Conservation (phyloP, 2,329 filamentous ascomycete genomes). For the Beauveria sp. region DNA sequence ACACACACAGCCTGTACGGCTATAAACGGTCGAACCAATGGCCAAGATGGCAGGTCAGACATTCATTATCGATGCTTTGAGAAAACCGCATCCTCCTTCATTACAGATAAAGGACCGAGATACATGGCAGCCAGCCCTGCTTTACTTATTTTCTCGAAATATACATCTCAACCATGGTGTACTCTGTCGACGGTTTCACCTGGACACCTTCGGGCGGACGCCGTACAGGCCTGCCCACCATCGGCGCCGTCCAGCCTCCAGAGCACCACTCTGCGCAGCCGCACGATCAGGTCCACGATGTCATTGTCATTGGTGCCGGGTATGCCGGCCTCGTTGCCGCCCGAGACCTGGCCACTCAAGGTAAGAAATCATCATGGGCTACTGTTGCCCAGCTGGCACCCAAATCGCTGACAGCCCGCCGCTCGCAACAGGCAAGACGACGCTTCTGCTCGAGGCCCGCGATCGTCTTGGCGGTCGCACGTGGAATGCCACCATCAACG, state of each 20-base stretch:
- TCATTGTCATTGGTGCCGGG: slow-evolving; percentile 19
- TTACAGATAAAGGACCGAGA: too few relatives aligned
- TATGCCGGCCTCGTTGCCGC: slow-evolving; percentile 25
- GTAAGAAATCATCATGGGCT: slow-evolving; percentile 11
- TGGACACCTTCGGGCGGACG: background rate
- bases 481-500: slow-evolving; percentile 28
- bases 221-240: background rate
- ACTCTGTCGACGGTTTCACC: background rate
- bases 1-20: background rate
- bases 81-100: too few relatives aligned
- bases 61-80: too few relatives aligned
- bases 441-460: slow-evolving; percentile 31
- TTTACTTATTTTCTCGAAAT: too few relatives aligned
- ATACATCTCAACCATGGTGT: background rate
- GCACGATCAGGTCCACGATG: slow-evolving; percentile 7
- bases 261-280: background rate
- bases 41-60: background rate
- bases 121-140: too few relatives aligned
- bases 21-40: background rate
- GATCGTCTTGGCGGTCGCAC: slow-evolving; percentile 35
- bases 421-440: slow-evolving; percentile 12
- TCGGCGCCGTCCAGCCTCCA: background rate
- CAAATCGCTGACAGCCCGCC: slow-evolving; percentile 2
- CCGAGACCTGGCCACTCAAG: slow-evolving; percentile 19
- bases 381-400: too few relatives aligned